Evolutionary conservation across 495 filamentous ascomycete genomes (phyloP), one percentile per base, ranked within the genome.

Genomic region (Immersiella caudata): DNA sequence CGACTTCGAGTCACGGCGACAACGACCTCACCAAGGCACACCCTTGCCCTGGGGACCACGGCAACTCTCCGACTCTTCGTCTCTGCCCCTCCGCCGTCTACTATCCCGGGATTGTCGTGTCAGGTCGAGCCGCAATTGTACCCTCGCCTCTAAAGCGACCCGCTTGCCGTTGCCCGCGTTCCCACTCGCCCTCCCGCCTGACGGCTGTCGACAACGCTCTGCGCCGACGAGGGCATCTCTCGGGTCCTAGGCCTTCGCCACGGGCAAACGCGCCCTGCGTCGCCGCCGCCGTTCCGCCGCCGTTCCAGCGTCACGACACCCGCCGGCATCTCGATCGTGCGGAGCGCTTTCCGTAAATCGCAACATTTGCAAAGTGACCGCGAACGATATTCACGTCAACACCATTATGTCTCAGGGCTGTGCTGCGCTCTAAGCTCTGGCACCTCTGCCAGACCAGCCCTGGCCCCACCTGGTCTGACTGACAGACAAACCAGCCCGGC

Each of bases 371-470:
- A 21, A 52, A 24, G 58, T 22, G 24, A 52, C 60, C 50, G 29
- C 67, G 71, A 72, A 73, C 73, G 70, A 72, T 72, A 75, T 68
- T 71, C 76, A 77, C 75, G 71, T 75, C 78, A 71, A 74, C 70
- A 67, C 73, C 80, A 83, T 70, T 72, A 77, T 84, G 82, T 83
- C 81, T 83, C 80, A 75, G 78, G 72, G 74, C 75, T 70, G 73
- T 74, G 78, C 78, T 67, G 70, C 69, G 70, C 76, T 79, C 74
- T 84, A 81, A n/a, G 80, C 77, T 80, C 79, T 82, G 82, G 80
- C 80, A 76, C 67, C 70, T 74, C 66, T 69, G 81, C 82, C 81
- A 78, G 80, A 79, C 65, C 51, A 68, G 62, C 29, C 67, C 60
- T 60, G 70, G 69, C 70, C 67, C 71, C 68, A 67, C 56, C 40